These are phyloP conservation scores for Neofusicoccum umdonicola DNA, from an alignment of 2,329 filamentous ascomycete species.

Conservation along the genomic window DNA sequence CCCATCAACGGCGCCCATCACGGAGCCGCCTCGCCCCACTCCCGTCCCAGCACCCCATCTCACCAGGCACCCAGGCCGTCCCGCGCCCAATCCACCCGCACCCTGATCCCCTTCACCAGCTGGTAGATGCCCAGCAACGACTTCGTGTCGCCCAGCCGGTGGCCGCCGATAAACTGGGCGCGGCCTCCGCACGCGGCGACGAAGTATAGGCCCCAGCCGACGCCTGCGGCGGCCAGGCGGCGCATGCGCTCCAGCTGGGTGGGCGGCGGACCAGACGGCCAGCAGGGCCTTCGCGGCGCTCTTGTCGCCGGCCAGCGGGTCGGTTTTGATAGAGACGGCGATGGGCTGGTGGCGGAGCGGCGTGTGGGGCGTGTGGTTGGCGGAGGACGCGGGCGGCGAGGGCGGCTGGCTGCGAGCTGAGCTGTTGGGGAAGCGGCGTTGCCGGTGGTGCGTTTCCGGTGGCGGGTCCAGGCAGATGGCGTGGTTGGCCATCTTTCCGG, in stretches of 20 bases:
- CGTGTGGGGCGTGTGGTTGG: neutral
- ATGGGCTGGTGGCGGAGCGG: neutral
- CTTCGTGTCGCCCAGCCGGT: too few relatives aligned
- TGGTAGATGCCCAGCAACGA: too few relatives aligned
- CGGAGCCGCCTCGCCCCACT: too few relatives aligned
- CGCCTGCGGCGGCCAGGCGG: neutral
- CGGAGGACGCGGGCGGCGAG: neutral
- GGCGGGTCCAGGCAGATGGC: neutral
- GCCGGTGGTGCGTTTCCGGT: neutral
- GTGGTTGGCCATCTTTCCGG: neutral
- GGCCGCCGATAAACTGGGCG: too few relatives aligned
- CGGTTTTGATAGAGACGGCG: neutral
- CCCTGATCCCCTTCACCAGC: too few relatives aligned
- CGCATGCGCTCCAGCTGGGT: neutral
- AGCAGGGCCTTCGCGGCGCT: neutral
- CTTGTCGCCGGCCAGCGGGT: neutral
- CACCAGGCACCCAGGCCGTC: too few relatives aligned
- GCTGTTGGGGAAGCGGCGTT: neutral
- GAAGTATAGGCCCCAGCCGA: too few relatives aligned
- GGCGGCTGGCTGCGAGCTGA: neutral
- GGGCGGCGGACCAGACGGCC: too few relatives aligned
- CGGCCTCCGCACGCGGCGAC: too few relatives aligned
- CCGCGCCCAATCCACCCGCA: too few relatives aligned
- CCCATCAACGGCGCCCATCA: too few relatives aligned
- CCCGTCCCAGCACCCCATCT: too few relatives aligned